Evolutionary conservation across 2,329 filamentous ascomycete species (phyloP).

Genomic region (Colletotrichum lentis): DNA sequence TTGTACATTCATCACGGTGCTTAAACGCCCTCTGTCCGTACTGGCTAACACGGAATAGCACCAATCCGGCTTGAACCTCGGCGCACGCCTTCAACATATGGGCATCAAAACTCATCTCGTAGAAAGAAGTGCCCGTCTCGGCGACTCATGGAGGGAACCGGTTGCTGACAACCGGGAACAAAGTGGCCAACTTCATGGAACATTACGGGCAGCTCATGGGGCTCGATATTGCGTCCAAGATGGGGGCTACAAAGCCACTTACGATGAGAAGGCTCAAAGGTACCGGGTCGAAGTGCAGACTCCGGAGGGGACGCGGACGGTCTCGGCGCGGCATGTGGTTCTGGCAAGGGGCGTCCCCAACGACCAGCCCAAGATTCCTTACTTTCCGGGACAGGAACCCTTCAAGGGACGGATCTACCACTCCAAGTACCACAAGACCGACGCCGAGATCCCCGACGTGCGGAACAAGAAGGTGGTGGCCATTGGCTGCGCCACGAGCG

Average conservation of each 20-base stretch:
- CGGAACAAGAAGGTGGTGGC: constrained; percentile 55
- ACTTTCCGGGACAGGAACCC: constrained; percentile 49
- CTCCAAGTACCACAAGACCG: constrained; percentile 53
- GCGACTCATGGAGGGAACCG: constrained; percentile 57
- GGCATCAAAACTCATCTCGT: constrained; percentile 50
- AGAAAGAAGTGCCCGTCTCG: constrained; percentile 55
- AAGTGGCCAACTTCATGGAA: constrained; percentile 59
- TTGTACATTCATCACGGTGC: background rate
- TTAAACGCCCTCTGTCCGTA: background rate
- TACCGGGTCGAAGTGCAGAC: constrained; percentile 50
- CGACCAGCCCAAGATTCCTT: constrained; percentile 50
- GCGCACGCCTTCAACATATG: constrained; percentile 44
- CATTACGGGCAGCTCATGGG: constrained; percentile 58
- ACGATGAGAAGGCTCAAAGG: constrained; percentile 47
- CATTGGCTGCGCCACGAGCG: constrained; percentile 59
- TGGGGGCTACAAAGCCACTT: constrained; percentile 51
- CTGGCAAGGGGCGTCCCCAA: constrained; percentile 57
- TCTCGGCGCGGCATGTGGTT: constrained; percentile 55
- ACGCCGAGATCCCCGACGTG: constrained; percentile 43
- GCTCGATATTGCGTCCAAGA: constrained; percentile 56
- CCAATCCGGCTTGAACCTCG: constrained; percentile 53
- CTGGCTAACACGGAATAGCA: constrained; percentile 42
- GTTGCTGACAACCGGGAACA: constrained; percentile 55
- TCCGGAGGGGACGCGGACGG: constrained; percentile 41
- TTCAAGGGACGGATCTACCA: constrained; percentile 57